A percentile compares a stretch with the other conserved stretches of the same genome.
Evolutionary conservation across 495 filamentous ascomycete genomes (phyloP).

Genomic region (Daldinia childiae): DNA sequence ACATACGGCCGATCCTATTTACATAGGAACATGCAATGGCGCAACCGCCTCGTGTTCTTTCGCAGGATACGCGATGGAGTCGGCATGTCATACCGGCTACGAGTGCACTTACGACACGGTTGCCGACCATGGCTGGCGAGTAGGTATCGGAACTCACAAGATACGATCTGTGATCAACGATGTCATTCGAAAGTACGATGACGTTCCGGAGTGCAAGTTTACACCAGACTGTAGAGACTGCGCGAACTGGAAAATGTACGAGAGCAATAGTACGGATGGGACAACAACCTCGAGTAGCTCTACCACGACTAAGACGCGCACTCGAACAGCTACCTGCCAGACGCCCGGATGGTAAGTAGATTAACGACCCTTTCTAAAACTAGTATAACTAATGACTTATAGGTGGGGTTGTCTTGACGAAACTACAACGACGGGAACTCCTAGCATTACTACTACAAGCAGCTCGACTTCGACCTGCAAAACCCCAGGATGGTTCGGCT

Average conservation of each 20-base stretch:
- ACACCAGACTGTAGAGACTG: slow-evolving; percentile 89
- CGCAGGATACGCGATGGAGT: slow-evolving; percentile 94
- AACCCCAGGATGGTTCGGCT: slow-evolving; percentile 75
- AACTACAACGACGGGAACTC: slow-evolving; percentile 55
- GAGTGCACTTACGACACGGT: slow-evolving; percentile 94
- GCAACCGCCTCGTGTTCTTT: slow-evolving; percentile 87
- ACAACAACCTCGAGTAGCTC: slow-evolving; percentile 68
- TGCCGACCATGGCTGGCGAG: slow-evolving; percentile 86
- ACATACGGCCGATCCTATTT: slow-evolving; percentile 94
- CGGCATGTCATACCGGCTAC: slow-evolving; percentile 85
- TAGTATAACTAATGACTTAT: slow-evolving; percentile 13
- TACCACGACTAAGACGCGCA: slow-evolving; percentile 67
- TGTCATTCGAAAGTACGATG: slow-evolving; percentile 82
- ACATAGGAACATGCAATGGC: slow-evolving; percentile 91
- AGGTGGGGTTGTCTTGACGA: slow-evolving; percentile 75
- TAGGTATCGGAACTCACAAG: slow-evolving; percentile 84
- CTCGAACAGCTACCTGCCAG: slow-evolving; percentile 83
- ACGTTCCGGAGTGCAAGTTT: slow-evolving; percentile 74
- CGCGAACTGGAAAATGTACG: slow-evolving; percentile 91
- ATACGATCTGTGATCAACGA: slow-evolving; percentile 86
- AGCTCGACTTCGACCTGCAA: slow-evolving; percentile 61
- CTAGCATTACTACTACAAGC: slow-evolving; percentile 55
- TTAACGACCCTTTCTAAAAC: neutral
- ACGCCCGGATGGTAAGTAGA: slow-evolving; percentile 75
- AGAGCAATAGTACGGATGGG: slow-evolving; percentile 83